Evolutionary conservation across 495 filamentous ascomycete genomes (phyloP).

Genomic region (Beverwykella pulmonaria): DNA sequence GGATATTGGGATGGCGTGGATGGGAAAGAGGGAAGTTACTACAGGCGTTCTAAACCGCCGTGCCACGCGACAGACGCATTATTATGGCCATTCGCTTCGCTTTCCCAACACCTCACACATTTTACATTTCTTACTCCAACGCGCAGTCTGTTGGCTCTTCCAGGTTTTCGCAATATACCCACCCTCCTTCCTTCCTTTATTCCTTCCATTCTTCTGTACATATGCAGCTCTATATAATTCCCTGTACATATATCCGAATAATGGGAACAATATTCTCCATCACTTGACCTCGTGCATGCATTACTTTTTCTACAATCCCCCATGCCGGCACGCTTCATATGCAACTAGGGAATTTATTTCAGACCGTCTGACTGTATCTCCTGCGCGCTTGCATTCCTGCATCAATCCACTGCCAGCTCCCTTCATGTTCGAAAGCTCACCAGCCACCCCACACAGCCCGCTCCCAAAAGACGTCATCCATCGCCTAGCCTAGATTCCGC

Average conservation of each 20-base stretch:
- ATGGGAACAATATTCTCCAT: not conserved
- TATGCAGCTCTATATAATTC: not conserved
- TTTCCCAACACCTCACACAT: not conserved
- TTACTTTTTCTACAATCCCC: not conserved
- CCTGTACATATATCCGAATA: not conserved
- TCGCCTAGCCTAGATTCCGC: no score
- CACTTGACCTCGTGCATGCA: not conserved
- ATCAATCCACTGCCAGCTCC: no score
- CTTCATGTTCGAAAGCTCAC: no score
- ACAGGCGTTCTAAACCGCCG: not conserved
- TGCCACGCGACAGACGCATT: no score
- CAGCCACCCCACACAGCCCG: no score
- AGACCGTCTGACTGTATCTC: not conserved
- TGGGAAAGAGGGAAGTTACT: no score
- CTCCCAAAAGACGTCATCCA: no score
- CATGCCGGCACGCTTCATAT: no score
- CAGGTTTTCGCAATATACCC: conserved; percentile 5
- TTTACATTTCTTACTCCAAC: not conserved
- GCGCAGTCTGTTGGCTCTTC: no score
- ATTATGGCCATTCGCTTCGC: no score
- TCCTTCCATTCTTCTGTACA: not conserved
- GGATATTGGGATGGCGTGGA: not conserved
- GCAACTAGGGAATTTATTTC: not conserved
- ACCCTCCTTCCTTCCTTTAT: not conserved
- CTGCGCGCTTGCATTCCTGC: no score